Conservation (phyloP, 176 grass and related monocot species). For the Raddia distichophylla region DNA sequence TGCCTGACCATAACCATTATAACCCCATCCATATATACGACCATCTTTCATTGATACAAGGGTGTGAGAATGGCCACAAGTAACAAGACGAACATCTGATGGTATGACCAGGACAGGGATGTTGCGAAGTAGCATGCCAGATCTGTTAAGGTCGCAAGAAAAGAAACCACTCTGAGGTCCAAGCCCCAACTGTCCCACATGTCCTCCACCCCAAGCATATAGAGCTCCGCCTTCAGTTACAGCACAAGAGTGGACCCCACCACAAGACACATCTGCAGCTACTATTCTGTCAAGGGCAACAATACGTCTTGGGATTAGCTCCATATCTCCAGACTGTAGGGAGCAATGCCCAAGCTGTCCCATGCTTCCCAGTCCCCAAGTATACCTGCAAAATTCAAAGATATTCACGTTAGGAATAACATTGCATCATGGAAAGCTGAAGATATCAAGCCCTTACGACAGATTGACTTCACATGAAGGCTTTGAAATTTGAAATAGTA, state of each 20-base stretch:
- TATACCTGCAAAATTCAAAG: slow-evolving; percentile 71
- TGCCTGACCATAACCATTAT: slow-evolving; percentile 93
- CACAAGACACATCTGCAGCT: slow-evolving; percentile 72
- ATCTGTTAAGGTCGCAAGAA: slow-evolving; percentile 60
- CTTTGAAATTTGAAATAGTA: slow-evolving; percentile 21
- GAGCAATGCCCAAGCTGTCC: slow-evolving; percentile 96
- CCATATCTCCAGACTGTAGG: slow-evolving; percentile 77
- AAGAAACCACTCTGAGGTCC: slow-evolving; percentile 65
- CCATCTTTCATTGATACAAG: slow-evolving; percentile 84
- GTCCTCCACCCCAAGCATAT: slow-evolving; percentile 82
- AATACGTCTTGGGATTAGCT: slow-evolving; percentile 78
- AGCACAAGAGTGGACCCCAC: slow-evolving; percentile 91
- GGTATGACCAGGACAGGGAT: slow-evolving; percentile 76
- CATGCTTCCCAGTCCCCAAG: slow-evolving; percentile 92
- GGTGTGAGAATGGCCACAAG: slow-evolving; percentile 92
- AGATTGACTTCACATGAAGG: slow-evolving; percentile 15
- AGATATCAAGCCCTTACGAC: neutral
- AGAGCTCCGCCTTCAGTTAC: slow-evolving; percentile 72
- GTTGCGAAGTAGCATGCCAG: slow-evolving; percentile 66
- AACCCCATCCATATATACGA: slow-evolving; percentile 92
- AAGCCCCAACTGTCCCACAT: slow-evolving; percentile 77
- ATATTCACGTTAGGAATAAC: slow-evolving; percentile 5
- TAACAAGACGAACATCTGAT: slow-evolving; percentile 66
- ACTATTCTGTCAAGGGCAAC: slow-evolving; percentile 76
- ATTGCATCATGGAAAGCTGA: neutral